Base-by-base conservation (phyloP, 2,329 filamentous ascomycete species). In the Aspergillus jensenii region DNA sequence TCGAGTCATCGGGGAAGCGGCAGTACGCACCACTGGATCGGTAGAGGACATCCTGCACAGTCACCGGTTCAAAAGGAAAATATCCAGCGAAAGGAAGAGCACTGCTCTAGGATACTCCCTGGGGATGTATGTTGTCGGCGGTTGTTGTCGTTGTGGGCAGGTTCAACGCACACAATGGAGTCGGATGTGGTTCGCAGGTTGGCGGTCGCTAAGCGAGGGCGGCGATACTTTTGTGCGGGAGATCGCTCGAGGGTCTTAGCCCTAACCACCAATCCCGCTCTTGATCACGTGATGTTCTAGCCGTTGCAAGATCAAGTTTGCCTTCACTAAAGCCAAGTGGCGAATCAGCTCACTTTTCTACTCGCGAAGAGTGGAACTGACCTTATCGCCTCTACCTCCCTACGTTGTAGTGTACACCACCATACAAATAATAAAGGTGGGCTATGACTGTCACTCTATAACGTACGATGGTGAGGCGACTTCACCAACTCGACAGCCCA, bases 31-130 rank as follows among this genome's bases (percentile, higher is more conserved):
- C 76, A 87, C 84, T 77, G 84, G 82, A 75, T 87, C 84, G 79
- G 85, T 86, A 75, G 83, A 80, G 79, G 84, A 86, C 84, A 87
- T 87, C 79, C 78, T 86, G 79, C 71, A 74, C 70, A 61, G 70
- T 74, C 72, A 75, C 74, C 73, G 73, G 67, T 67, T 73, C 62
- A 66, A 70, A 68, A 74, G 71, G 69, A 68, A 72, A 72, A 75
- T 73, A 74, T 74, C 72, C 71, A 69, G 70, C 68, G 66, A 71
- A 68, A 70, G 63, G 66, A 73, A 72, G 72, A 74, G 72, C 72
- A 65, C 68, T 71, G 72, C 72, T 74, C 71, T 70, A 69, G 70
- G 71, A 73, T 72, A 72, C 69, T 71, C 71, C 72, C 71, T 72
- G 67, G 70, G 70, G 70, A 71, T 72, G 71, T 71, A 70, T 73